phyloP scores from a whole-genome alignment of 2,329 filamentous ascomycete genomes.

The Pyricularia sp. region DNA sequence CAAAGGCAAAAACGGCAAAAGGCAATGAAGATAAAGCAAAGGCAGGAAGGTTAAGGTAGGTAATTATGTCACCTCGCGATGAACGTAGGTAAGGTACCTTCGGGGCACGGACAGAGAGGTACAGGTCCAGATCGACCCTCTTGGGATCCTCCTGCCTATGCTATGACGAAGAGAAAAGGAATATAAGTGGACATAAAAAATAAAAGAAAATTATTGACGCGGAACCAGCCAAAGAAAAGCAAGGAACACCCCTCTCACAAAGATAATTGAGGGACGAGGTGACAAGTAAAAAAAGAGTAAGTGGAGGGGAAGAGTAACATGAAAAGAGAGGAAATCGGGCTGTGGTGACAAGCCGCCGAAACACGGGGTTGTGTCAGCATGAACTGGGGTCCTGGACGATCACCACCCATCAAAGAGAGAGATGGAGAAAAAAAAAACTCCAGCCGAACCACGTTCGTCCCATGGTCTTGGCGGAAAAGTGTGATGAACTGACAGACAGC shows the following conservation, averaged over 20 bases:
- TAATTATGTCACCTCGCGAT: neutral
- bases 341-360: neutral
- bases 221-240: neutral
- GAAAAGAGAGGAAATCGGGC: neutral
- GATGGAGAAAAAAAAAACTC: neutral
- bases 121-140: neutral
- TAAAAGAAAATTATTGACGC: neutral
- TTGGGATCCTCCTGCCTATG: neutral
- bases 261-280: neutral
- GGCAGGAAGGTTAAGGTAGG: neutral
- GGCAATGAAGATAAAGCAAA: neutral
- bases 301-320: neutral
- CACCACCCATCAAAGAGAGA: neutral
- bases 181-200: no score
- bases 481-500: neutral
- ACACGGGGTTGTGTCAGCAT: neutral
- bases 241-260: neutral
- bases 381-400: neutral
- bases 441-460: neutral
- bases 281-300: neutral
- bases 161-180: neutral
- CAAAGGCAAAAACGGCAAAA: neutral
- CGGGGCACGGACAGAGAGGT: neutral
- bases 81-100: neutral
- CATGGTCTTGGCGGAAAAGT: neutral